These are phyloP conservation scores for Chrysoporthe deuterocubensis DNA, from an alignment of 2,329 filamentous ascomycete species.

Conservation along the genomic window DNA sequence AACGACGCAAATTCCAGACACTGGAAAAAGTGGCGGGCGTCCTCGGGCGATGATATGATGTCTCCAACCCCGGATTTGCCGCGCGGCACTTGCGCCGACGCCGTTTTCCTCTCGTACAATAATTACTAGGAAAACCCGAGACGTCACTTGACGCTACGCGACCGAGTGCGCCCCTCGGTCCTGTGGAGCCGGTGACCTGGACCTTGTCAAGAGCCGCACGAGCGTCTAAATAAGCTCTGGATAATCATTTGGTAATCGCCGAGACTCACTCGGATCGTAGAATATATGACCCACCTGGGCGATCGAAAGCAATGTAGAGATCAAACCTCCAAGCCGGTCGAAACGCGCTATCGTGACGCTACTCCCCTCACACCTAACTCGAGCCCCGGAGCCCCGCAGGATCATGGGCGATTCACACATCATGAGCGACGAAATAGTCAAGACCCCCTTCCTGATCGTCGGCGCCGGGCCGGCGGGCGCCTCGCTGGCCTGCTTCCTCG, in stretches of 20 bases:
- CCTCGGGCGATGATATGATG: no score
- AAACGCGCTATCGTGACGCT: neutral
- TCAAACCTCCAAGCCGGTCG: neutral
- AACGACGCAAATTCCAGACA: no score
- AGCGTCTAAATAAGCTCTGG: conserved; percentile 20
- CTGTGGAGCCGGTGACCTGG: neutral
- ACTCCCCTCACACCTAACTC: no score
- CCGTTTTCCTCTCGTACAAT: no score
- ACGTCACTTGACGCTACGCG: neutral
- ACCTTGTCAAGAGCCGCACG: neutral
- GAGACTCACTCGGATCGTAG: neutral
- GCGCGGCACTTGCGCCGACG: no score
- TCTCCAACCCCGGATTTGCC: no score
- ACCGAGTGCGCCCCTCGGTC: no score
- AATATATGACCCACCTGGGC: neutral
- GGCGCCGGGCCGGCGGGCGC: conserved; percentile 56
- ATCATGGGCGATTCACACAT: neutral
- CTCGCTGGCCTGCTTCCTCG: conserved; percentile 56
- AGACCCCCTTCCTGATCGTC: conserved; percentile 33
- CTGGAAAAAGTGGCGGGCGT: no score
- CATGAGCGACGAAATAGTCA: conserved; percentile 21
- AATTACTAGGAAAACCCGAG: neutral
- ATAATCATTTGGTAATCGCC: conserved; percentile 24
- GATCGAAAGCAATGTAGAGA: neutral
- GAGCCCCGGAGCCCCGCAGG: neutral